Conservation (phyloP, 192 early-diverging fungal species). For the Thoreauomyces humboldtii region DNA sequence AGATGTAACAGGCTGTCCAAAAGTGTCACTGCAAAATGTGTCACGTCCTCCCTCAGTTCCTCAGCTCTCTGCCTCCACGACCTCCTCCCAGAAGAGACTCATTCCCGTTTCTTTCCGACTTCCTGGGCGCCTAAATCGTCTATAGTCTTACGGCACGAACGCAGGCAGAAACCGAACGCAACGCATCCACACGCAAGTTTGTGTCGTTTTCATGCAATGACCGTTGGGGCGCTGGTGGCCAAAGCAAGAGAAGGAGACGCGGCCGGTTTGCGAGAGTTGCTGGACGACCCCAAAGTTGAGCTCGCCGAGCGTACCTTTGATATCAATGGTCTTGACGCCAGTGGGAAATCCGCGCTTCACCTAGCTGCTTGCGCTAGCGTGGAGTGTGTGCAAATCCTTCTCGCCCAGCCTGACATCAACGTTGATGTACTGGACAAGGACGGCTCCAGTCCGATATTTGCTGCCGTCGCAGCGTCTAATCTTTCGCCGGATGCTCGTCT, state of each 20-base stretch:
- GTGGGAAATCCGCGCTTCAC: slow-evolving; percentile 24
- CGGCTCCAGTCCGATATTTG: slow-evolving; percentile 28
- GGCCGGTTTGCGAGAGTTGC: background rate
- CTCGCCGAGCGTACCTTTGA: background rate
- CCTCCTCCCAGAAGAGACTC: too few species aligned
- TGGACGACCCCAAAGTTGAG: background rate
- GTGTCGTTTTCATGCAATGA: background rate
- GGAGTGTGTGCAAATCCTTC: slow-evolving; percentile 15
- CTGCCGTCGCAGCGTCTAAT: slow-evolving; percentile 18
- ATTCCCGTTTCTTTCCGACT: too few species aligned
- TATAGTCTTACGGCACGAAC: background rate
- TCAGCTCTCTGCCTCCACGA: too few species aligned
- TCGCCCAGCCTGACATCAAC: slow-evolving; percentile 13
- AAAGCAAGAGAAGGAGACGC: too few species aligned
- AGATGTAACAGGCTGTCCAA: too few species aligned
- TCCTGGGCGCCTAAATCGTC: background rate
- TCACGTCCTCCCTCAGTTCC: too few species aligned
- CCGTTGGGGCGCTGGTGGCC: background rate
- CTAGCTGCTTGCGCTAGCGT: slow-evolving; percentile 10
- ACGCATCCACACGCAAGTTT: too few species aligned
- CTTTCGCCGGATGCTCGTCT: too few species aligned
- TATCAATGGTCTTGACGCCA: slow-evolving; percentile 5
- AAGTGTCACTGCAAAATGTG: too few species aligned
- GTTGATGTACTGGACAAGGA: slow-evolving; percentile 23
- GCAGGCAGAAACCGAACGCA: too few species aligned